Evolutionary conservation across 495 filamentous ascomycete genomes (phyloP).

Genomic region (Niebla homalea): DNA sequence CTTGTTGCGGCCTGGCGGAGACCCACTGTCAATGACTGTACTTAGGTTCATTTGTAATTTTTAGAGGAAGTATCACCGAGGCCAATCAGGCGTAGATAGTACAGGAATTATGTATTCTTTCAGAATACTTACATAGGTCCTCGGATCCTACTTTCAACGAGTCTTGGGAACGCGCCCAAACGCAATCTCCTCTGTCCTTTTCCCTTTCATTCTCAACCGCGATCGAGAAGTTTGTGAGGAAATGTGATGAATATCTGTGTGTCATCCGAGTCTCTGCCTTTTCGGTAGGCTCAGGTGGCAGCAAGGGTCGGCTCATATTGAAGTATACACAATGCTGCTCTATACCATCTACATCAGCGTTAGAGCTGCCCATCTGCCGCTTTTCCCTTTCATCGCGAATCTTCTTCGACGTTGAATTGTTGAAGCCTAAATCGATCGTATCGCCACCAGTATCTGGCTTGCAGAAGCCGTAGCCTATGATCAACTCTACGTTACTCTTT

Average conservation of each 20-base stretch:
- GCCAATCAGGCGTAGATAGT: neutral
- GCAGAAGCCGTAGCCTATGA: constrained; percentile 58
- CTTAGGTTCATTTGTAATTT: neutral
- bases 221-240: constrained; percentile 14
- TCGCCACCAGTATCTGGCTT: constrained; percentile 43
- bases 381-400: neutral
- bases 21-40: too few species aligned
- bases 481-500: constrained; percentile 52
- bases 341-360: neutral
- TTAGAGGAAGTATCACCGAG: too few species aligned
- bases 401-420: neutral
- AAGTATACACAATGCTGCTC: constrained; percentile 18
- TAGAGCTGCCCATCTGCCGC: neutral
- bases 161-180: neutral
- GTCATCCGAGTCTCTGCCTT: too few species aligned
- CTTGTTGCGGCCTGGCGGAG: constrained; percentile 12
- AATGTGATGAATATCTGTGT: constrained; percentile 8
- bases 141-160: too few species aligned
- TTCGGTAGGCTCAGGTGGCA: too few species aligned
- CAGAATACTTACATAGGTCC: neutral
- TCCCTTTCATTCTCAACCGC: constrained; percentile 15
- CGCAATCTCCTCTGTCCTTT: neutral
- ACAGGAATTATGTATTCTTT: neutral
- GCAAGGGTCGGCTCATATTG: too few species aligned
- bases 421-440: constrained; percentile 35